Conservation (phyloP, 2,329 filamentous ascomycete species). For the Fusarium citri region DNA sequence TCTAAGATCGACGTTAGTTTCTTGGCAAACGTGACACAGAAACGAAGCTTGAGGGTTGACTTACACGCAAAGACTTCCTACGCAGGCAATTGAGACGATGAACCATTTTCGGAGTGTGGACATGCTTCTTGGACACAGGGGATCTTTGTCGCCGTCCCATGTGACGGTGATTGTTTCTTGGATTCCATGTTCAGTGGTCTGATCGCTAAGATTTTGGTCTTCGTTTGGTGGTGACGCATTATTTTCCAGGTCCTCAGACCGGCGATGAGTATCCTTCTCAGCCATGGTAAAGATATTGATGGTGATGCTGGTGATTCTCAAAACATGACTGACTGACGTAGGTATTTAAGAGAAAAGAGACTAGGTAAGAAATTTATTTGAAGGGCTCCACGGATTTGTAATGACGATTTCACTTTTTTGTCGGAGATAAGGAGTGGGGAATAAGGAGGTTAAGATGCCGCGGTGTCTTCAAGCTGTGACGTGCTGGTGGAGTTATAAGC, state of each 20-base stretch:
- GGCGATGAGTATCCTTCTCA: too few species aligned
- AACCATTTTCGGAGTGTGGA: conserved; percentile 25
- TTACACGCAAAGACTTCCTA: conserved; percentile 34
- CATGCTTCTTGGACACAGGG: conserved; percentile 27
- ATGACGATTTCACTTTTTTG: conserved; percentile 11
- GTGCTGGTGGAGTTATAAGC: neutral
- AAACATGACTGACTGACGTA: conserved; percentile 9
- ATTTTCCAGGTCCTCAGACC: neutral
- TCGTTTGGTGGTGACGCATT: neutral
- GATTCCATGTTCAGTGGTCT: conserved; percentile 17
- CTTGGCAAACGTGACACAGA: neutral
- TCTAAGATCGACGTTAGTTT: conserved; percentile 52
- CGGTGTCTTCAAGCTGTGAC: conserved; percentile 15
- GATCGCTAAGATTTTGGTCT: conserved; percentile 16
- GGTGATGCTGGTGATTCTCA: neutral
- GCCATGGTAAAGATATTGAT: neutral
- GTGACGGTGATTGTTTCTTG: conserved; percentile 2
- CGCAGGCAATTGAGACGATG: conserved; percentile 30
- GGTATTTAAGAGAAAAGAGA: conserved; percentile 4
- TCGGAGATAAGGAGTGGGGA: conserved; percentile 28
- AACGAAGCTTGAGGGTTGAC: neutral
- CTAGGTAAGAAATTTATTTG: neutral
- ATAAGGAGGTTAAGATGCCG: conserved; percentile 9
- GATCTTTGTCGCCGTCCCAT: conserved; percentile 32
- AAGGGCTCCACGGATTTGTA: conserved; percentile 30